phyloP scores from a whole-genome alignment of 768 basidiomycete species.

The Mrakia gelida region DNA sequence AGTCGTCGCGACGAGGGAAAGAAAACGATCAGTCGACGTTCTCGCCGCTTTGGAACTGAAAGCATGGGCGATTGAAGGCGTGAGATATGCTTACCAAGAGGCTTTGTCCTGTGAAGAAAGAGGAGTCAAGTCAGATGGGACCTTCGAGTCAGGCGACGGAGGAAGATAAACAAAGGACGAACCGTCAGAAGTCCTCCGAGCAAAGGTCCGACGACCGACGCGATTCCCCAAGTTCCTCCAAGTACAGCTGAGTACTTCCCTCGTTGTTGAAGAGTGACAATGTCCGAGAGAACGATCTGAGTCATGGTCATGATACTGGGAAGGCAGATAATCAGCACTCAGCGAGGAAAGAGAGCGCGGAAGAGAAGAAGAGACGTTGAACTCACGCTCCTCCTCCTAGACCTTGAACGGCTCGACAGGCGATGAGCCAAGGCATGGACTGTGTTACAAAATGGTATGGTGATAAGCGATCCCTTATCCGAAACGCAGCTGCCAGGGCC shows the following conservation, averaged over 20 bases:
- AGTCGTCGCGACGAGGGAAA: too few relatives aligned
- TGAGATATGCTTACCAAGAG: background rate
- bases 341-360: background rate
- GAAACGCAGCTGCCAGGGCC: too few relatives aligned
- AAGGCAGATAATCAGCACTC: background rate
- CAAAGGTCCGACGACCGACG: background rate
- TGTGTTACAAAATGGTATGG: conserved; percentile 34
- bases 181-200: conserved; percentile 18
- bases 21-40: background rate
- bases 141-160: background rate
- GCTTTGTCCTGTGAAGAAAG: background rate
- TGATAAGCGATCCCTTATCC: background rate
- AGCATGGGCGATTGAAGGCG: background rate
- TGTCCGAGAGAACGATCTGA: conserved; percentile 80
- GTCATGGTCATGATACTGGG: conserved; percentile 45
- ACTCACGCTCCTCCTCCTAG: conserved; percentile 61
- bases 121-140: background rate
- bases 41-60: too few relatives aligned
- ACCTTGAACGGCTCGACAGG: conserved; percentile 63
- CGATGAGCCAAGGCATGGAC: conserved; percentile 60
- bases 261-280: conserved; percentile 49
- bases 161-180: background rate
- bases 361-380: background rate
- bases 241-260: background rate
- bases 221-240: conserved; percentile 7